These are phyloP conservation scores for Halophytophthora polymorphica DNA, from an alignment of 352 stramenopile species.

Conservation along the genomic window DNA sequence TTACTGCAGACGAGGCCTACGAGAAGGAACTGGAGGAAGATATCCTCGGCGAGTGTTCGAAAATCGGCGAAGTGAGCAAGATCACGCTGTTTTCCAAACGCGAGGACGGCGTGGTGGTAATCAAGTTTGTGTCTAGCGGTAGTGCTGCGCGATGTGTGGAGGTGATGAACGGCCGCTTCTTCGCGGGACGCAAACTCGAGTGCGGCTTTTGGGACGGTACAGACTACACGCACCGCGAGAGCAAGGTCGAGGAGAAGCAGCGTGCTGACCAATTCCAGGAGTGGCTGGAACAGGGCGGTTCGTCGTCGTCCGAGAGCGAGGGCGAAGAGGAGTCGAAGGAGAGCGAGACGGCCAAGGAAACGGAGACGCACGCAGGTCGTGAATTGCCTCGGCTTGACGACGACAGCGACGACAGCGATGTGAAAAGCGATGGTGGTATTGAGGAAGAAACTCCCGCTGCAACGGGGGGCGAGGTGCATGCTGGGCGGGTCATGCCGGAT, in stretches of 20 bases:
- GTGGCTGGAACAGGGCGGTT: constrained; percentile 90
- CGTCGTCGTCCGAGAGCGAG: constrained; percentile 52
- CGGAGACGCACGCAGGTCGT: constrained; percentile 18
- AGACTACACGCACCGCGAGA: constrained; percentile 89
- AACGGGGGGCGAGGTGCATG: constrained; percentile 30
- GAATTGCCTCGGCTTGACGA: constrained; percentile 25
- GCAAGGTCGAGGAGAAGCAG: constrained; percentile 75
- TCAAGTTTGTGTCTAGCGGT: constrained; percentile 91
- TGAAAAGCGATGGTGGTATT: constrained; percentile 23
- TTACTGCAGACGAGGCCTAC: constrained; percentile 52
- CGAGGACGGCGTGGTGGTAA: constrained; percentile 89
- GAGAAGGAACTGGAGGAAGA: constrained; percentile 74
- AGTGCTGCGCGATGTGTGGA: constrained; percentile 86
- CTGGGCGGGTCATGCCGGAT: constrained; percentile 52
- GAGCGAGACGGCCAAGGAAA: background rate
- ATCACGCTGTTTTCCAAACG: constrained; percentile 96
- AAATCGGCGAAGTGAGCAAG: constrained; percentile 82
- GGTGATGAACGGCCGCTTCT: constrained; percentile 88
- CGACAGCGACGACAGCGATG: constrained; percentile 27
- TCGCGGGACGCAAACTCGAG: constrained; percentile 82
- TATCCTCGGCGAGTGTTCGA: constrained; percentile 81
- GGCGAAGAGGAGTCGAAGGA: constrained; percentile 25
- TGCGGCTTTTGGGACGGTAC: constrained; percentile 95
- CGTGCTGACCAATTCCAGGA: constrained; percentile 92
- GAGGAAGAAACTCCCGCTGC: constrained; percentile 7